Base-by-base conservation (phyloP, 78 protist genomes). In the Dictyostelium intermedium region DNA sequence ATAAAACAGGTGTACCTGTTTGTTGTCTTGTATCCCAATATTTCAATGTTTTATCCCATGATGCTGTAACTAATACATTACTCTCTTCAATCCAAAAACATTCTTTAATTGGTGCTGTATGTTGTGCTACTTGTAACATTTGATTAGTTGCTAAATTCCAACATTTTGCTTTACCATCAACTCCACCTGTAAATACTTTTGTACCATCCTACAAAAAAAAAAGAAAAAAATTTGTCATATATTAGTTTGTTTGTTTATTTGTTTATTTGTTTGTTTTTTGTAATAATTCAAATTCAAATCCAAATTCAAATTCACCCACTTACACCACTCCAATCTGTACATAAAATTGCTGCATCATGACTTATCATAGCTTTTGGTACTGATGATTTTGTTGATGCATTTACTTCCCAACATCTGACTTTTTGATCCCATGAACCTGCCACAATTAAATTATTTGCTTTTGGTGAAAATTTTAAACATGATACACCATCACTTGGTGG, bases 11-110 rank as follows among this genome's bases (percentile, higher is more conserved):
- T 9, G 8, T 60, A 56, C 66, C 66, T 20, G 66, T 56, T 27
- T 91, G 93, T 76, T 35, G 23, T 73, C 96, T 34, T 32, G 84
- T 27, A 37, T 98, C 99, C 99, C 99, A 98, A 95, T 83, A 98
- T 56, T 91, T 91, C 11, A 98, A 13, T 5, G 98, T 96, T 41
- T 83, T 92, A 69, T 98, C 98, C 98, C 98, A 97, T 41, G 92
- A 30, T 18, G 97, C 98, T 37, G 98, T 97, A 20, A 96, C 96
- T 37, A 97, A 66, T 25, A 78, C 81, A 32, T 92, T 56, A 23
- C n/a, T 61, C 37, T 82, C 92, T 18, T 77, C 95, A 53, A 70
- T 63, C 97, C 98, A 97, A 53, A 77, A 56, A 14, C 95, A 1
- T 45, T 74, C 45, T 74, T 66, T 82, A 69, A 97, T 41, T 18